Base-by-base conservation (phyloP, 306 rosid species). In the Pyrus bretschneideri region DNA sequence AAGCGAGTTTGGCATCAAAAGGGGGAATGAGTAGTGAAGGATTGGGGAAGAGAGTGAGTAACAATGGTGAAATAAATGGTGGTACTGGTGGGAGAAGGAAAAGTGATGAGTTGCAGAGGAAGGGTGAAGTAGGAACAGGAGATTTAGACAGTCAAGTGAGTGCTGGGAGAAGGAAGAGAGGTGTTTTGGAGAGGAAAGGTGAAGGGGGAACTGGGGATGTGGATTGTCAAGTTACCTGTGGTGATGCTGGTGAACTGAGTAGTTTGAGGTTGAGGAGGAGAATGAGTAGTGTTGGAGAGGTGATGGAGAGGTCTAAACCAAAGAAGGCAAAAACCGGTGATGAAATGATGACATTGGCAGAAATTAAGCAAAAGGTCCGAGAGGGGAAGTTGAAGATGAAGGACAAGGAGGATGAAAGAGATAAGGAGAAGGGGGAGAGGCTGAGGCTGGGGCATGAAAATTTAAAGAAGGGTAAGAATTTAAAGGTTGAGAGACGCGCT, bases 291-390 rank as follows among this genome's bases (percentile, higher is more conserved):
- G 89, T 92, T 67, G 97, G 86, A 70, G 96, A 94, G 72, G 83
- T 92, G 52, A 81, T 89, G 87, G 90, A 88, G 82, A 85, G 90
- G 86, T 86, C 94, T 18, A 69, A 78, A 23, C 74, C 84, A 0
- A 87, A 87, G 79, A 83, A 78, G 80, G 74, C 76, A 5, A 85
- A 74, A 77, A 70, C 52, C 3, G 82, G 75, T 63, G 98, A 90
- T 64, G 96, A 90, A 45, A 84, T 68, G 71, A 90, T 94, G 96
- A 95, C 97, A 66, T 84, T 95, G 79, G 97, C 97, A 61, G 83
- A 84, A 74, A 79, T 85, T 73, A 90, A 81, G 88, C 77, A 31
- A 67, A 93, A 85, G 77, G 82, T 45, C 1, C 83, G 67, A 71
- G 67, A 82, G 80, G 75, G 75, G 78, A 87, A 83, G 86, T 49